Conservation (phyloP, 768 basidiomycete genomes). For the Hebeloma cylindrosporum region DNA sequence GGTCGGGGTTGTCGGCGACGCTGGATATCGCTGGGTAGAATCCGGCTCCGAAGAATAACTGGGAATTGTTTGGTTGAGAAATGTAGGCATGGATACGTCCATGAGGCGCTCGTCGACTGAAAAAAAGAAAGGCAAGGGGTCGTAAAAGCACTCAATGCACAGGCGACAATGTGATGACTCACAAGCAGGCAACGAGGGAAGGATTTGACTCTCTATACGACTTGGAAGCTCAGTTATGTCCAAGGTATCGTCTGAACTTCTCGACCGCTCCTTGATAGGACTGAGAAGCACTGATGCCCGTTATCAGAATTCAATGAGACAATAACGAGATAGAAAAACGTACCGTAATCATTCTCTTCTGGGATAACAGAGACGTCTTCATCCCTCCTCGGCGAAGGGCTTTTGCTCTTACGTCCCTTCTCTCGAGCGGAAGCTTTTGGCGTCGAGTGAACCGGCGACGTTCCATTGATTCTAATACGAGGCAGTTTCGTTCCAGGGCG, state of each 20-base stretch:
- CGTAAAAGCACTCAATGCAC: too few relatives aligned
- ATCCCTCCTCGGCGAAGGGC: not conserved
- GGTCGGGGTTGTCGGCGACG: not conserved
- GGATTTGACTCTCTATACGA: not conserved
- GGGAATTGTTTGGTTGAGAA: slow-evolving; percentile 12
- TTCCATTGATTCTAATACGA: slow-evolving; percentile 1
- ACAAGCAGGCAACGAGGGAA: slow-evolving; percentile 17
- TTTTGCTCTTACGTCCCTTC: not conserved
- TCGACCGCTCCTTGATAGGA: not conserved
- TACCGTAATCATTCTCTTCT: slow-evolving; percentile 6
- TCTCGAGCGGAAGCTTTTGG: not conserved
- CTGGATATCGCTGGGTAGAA: not conserved
- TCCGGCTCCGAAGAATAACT: not conserved
- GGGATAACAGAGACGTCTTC: not conserved
- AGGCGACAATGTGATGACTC: not conserved
- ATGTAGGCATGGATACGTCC: slow-evolving; percentile 20
- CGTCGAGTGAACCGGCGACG: slow-evolving; percentile 7
- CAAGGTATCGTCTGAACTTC: slow-evolving; percentile 7
- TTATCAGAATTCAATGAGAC: not conserved
- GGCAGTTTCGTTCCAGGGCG: not conserved
- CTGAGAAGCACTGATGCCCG: not conserved
- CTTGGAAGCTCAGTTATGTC: slow-evolving; percentile 4
- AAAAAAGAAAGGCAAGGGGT: not conserved
- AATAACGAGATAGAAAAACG: not conserved
- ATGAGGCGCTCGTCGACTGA: slow-evolving; percentile 27